Evolutionary conservation across 805 yeast species (phyloP), one percentile per base, ranked within the genome.

Genomic region (Wickerhamomyces xylosicus): DNA sequence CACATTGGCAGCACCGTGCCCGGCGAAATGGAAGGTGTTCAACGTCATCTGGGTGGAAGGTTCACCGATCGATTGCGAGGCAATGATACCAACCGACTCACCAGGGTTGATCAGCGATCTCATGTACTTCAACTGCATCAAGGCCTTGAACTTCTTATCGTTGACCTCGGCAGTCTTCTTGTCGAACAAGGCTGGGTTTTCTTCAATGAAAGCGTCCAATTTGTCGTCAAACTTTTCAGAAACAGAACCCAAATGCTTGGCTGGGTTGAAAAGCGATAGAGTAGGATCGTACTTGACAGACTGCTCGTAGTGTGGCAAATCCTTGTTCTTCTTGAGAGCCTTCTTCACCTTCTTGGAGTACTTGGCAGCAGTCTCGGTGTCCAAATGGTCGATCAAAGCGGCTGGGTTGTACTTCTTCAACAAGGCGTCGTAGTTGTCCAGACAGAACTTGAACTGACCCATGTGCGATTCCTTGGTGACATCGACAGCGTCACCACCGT

Each of bases 1-100:
- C 47, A 92, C 99, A 64, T 92, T 92, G 35, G 98, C 98, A 42
- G 98, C 99, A 77, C 99, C 99, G 67, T 94, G 98, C 61, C 99
- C 99, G 53, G 99, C 99, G 57, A 92, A 92, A 70, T 92, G 95
- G 85, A 85, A 85, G 35, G 95, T 85, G 62, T 85, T 85, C 55
- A 85, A 74, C 15, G 99, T 92, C 99, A 92, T 92, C 69, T 92
- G 99, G 3, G 99, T 92, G 4, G 97, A 86, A 37, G 99, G 99
- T 64, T 92, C 99, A 65, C 99, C 99, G 60, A 92, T 80, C 39
- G 97, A 87, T 66, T 92, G 97, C 18, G 97, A 83, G 7, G 98
- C 99, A 65, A 94, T 81, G 56, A 92, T 89, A 65, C 99, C 99
- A 40, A 92, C 97, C 37, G 96, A 78, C 62, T 92, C 99, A 59